Base-by-base conservation (phyloP, 805 yeast species). In the Yamadazyma scolyti region DNA sequence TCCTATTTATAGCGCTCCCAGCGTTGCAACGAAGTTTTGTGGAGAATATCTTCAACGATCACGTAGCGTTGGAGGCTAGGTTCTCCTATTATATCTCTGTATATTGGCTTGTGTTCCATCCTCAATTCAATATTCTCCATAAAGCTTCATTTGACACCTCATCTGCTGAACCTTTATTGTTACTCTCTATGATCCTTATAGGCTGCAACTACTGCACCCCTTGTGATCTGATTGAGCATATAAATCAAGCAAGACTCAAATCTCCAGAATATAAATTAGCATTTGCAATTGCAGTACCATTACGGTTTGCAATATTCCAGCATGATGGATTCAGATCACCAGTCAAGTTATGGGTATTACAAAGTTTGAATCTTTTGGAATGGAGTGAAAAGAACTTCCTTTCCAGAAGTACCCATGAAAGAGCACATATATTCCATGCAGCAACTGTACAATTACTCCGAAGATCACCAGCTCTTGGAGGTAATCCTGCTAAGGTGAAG, bases 351-450 rank as follows among this genome's bases (percentile, higher is more conserved):
- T 86, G 89, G 81, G 74, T 86, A 7, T 65, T 87, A 28, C 96
- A 87, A 53, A 68, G 85, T 43, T 64, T 86, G 39, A 54, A 82
- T 33, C 51, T 87, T 40, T 52, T 87, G n/a, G 95, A 86, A 48
- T 77, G 79, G 58, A 79, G 77, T 48, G 96, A 86, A 51, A 83
- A 86, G 58, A 71, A 81, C 37, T 78, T 82, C 43, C 65, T 86
- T 0, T 71, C 75, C 26, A 61, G 96, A 44, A 59, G 61, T 23
- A 55, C 83, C 45, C 96, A 86, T 51, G 96, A 86, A 56, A 58
- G 96, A 28, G 83, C 86, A 0, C 90, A 82, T 54, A 61, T 87
- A 13, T 95, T 87, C 50, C 96, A 86, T 53, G 95, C 93, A 4
- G 82, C 95, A 0, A 78, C 89, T 0, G 78, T 85, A 23, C 95